These are phyloP conservation scores for Vachellia pachyceras DNA, from an alignment of 306 rosid genomes.

Conservation along the genomic window DNA sequence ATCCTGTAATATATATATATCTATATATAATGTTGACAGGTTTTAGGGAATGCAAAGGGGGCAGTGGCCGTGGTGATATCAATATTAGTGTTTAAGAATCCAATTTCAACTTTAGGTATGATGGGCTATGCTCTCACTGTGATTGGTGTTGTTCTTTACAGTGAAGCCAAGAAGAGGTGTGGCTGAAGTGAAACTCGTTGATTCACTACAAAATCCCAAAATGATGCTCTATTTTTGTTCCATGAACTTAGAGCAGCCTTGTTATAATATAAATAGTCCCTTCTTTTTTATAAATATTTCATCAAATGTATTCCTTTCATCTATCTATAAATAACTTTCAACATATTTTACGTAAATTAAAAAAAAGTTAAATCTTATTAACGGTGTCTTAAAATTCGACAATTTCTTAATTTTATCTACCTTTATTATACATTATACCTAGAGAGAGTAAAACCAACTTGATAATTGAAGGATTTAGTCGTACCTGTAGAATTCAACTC, in stretches of 20 bases:
- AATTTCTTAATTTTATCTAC: no score
- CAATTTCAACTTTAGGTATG: conserved; percentile 52
- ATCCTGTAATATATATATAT: no score
- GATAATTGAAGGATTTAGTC: no score
- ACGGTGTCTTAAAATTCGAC: no score
- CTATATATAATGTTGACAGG: conserved; percentile 31
- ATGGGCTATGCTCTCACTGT: conserved; percentile 52
- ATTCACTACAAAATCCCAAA: background rate
- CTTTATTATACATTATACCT: no score
- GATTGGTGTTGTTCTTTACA: conserved; percentile 51
- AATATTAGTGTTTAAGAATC: conserved; percentile 54
- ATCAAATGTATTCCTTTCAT: no score
- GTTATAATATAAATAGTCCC: background rate
- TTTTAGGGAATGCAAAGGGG: conserved; percentile 59
- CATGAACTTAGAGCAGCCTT: conserved; percentile 20
- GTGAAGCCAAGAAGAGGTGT: conserved; percentile 53
- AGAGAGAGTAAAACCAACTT: no score
- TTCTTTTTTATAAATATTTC: background rate
- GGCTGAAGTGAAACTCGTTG: conserved; percentile 2
- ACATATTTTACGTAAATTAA: no score
- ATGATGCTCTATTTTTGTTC: conserved; percentile 1
- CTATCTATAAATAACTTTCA: no score
- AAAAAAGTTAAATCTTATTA: no score
- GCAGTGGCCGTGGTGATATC: conserved; percentile 60
- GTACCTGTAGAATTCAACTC: no score